A percentile compares a stretch with the other conserved stretches of the same genome.
These are phyloP conservation scores for Phyllosticta paracitricarpa DNA, from an alignment of 2,329 filamentous ascomycete genomes.

Conservation along the genomic window DNA sequence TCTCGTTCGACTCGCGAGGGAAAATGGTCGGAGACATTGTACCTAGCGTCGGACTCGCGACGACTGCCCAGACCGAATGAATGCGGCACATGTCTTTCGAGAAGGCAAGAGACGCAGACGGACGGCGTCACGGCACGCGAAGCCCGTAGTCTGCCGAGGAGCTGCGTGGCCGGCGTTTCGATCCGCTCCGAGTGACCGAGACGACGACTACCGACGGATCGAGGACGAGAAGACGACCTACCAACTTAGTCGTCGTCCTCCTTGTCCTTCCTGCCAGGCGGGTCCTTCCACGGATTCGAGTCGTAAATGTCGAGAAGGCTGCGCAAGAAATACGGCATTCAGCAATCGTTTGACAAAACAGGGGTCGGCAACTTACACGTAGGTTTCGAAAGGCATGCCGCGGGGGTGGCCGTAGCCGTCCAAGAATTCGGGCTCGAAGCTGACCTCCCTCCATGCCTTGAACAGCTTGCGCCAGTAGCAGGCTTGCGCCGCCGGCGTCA, in stretches of 20 bases:
- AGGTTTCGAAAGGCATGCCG: slow-evolving; percentile 8
- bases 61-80: neutral
- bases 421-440: slow-evolving; percentile 16
- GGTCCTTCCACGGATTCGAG: slow-evolving; percentile 6
- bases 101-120: neutral
- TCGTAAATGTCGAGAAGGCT: slow-evolving; percentile 9
- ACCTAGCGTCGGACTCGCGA: neutral
- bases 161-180: neutral
- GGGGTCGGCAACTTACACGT: slow-evolving; percentile 1
- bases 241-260: neutral
- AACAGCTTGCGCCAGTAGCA: slow-evolving; percentile 47
- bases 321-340: neutral
- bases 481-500: slow-evolving; percentile 45
- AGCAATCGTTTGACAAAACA: neutral
- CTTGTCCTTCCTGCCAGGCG: neutral
- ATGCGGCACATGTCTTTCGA: neutral
- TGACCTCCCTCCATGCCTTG: slow-evolving; percentile 26
- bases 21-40: too few species aligned
- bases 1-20: too few species aligned
- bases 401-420: slow-evolving; percentile 5
- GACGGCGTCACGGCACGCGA: neutral
- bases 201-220: neutral
- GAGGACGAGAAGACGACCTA: neutral
- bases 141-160: neutral
- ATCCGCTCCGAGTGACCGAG: neutral